phyloP scores from a whole-genome alignment of 805 yeast genomes.

The Saturnispora dispora region DNA sequence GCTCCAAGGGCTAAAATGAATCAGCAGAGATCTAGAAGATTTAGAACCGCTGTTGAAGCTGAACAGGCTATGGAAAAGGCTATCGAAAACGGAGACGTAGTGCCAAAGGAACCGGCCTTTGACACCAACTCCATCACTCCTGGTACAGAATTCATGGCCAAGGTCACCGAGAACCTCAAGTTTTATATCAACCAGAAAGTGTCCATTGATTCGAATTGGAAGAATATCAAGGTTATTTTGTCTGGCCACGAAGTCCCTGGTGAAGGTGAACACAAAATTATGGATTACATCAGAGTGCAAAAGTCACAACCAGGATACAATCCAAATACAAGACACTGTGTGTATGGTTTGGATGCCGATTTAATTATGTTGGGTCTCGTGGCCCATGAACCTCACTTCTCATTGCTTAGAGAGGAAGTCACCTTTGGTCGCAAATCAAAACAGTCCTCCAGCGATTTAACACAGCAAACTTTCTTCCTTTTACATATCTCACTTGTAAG shows the following conservation, averaged over 20 bases:
- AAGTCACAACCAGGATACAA: constrained; percentile 67
- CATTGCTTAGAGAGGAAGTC: constrained; percentile 91
- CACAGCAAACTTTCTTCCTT: constrained; percentile 72
- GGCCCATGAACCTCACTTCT: constrained; percentile 93
- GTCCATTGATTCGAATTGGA: constrained; percentile 82
- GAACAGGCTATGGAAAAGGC: constrained; percentile 73
- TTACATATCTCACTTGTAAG: constrained; percentile 81
- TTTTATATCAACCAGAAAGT: constrained; percentile 85
- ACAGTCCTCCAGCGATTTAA: constrained; percentile 38
- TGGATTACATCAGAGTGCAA: constrained; percentile 78
- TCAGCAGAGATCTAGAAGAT: constrained; percentile 93
- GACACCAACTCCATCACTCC: constrained; percentile 94
- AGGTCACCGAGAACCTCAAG: constrained; percentile 68
- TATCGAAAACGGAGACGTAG: constrained; percentile 55
- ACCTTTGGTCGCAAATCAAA: constrained; percentile 52
- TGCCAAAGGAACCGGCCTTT: constrained; percentile 79
- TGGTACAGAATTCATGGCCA: constrained; percentile 94
- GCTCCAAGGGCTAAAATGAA: constrained; percentile 99
- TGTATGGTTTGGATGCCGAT: constrained; percentile 95
- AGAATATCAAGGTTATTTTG: constrained; percentile 60
- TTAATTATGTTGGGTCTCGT: constrained; percentile 87
- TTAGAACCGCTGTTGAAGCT: constrained; percentile 88
- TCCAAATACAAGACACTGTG: constrained; percentile 82
- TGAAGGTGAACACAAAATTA: constrained; percentile 96
- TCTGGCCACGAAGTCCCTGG: constrained; percentile 97